Conservation (phyloP, 1,284 basidiomycete species). For the Naganishia sp. region DNA sequence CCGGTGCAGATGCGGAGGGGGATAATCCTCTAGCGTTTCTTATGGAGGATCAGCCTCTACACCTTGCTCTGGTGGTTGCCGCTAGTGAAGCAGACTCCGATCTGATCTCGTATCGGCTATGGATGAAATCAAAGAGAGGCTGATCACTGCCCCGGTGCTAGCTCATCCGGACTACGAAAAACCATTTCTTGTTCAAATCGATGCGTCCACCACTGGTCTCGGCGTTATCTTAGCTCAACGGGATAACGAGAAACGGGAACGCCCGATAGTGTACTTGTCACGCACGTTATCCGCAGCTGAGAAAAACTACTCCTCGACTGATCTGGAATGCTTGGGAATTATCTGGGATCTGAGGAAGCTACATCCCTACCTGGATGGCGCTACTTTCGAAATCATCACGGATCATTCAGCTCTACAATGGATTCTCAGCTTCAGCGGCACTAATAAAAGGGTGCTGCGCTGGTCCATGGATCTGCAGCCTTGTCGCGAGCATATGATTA, state of each 20-base stretch:
- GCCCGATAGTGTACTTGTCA: conserved; percentile 22
- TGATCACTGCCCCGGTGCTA: conserved; percentile 10
- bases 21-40: background rate
- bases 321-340: conserved; percentile 29
- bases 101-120: conserved; percentile 19
- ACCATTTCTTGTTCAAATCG: conserved; percentile 30
- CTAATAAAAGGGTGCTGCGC: conserved; percentile 22
- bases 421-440: conserved; percentile 21
- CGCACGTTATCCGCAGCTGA: conserved; percentile 18
- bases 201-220: conserved; percentile 25
- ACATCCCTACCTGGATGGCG: conserved; percentile 28
- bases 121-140: conserved; percentile 18
- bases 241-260: conserved; percentile 23
- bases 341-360: conserved; percentile 30
- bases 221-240: conserved; percentile 19
- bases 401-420: conserved; percentile 27
- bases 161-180: conserved; percentile 27
- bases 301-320: conserved; percentile 29
- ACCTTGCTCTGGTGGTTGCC: conserved; percentile 3
- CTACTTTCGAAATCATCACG: conserved; percentile 19
- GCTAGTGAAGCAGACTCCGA: conserved; percentile 25
- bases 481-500: conserved; percentile 4
- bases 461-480: conserved; percentile 29
- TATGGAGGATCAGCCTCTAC: conserved; percentile 1
- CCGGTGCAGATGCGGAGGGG: conserved; percentile 14